Conservation (phyloP, 148 eudicot species). For the Persicaria maculosa region DNA sequence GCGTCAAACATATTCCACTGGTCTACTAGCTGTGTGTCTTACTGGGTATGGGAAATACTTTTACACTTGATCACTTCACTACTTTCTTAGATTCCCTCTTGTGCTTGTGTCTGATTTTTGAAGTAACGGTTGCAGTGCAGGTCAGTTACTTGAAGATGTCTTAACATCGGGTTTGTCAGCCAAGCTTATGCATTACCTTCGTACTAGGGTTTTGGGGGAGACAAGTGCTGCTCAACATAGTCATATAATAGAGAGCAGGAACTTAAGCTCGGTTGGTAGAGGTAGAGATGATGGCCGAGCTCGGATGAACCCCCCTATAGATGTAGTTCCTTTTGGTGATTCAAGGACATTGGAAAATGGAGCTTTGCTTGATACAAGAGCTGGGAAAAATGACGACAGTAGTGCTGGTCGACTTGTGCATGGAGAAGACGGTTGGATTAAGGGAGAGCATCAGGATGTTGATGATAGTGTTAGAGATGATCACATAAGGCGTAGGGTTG, state of each 20-base stretch:
- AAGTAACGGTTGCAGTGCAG: conserved; percentile 50
- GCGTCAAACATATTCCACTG: conserved; percentile 82
- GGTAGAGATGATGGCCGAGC: conserved; percentile 68
- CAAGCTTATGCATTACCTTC: conserved; percentile 88
- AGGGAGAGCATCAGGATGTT: conserved; percentile 37
- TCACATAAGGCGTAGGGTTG: conserved; percentile 41
- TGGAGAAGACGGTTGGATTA: conserved; percentile 39
- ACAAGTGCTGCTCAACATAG: conserved; percentile 36
- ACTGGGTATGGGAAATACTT: conserved; percentile 42
- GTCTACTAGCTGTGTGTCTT: conserved; percentile 87
- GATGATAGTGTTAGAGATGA: conserved; percentile 59
- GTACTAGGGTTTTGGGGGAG: conserved; percentile 68
- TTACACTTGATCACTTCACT: not conserved
- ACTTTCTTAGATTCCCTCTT: not conserved
- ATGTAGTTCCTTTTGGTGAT: conserved; percentile 46
- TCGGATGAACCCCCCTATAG: conserved; percentile 46
- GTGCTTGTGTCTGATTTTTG: conserved; percentile 6
- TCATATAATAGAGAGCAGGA: conserved; percentile 44
- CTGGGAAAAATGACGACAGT: conserved; percentile 45
- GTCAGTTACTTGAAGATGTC: conserved; percentile 87
- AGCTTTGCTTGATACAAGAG: conserved; percentile 30
- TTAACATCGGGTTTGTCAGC: conserved; percentile 84
- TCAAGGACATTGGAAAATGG: conserved; percentile 49
- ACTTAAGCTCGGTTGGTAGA: conserved; percentile 30
- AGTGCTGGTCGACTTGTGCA: conserved; percentile 19